Conservation (phyloP, 306 rosid genomes). For the Medicago lupulina region DNA sequence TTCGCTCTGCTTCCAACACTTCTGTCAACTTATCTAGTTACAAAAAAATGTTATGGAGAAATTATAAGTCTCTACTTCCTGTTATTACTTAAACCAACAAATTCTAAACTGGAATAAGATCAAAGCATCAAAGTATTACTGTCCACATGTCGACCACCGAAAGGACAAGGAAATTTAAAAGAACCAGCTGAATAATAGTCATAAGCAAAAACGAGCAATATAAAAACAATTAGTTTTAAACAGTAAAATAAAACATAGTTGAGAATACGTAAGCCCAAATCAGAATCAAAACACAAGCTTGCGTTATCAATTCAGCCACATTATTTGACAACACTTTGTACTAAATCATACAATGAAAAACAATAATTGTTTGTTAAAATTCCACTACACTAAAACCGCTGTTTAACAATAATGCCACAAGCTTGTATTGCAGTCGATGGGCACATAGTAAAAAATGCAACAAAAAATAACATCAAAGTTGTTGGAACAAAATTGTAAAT, state of each 20-base stretch:
- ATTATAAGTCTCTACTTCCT: constrained; percentile 2
- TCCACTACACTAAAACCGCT: not conserved
- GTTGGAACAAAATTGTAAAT: constrained; percentile 3
- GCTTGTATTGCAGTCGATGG: constrained; percentile 15
- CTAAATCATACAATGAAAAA: not conserved
- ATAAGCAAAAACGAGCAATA: constrained; percentile 18
- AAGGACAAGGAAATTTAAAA: not conserved
- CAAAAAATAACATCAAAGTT: not conserved
- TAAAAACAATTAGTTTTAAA: not conserved
- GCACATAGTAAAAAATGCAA: not conserved
- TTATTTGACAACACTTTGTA: not conserved
- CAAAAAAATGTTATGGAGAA: constrained; percentile 34
- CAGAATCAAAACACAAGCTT: constrained; percentile 4
- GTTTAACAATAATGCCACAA: not conserved
- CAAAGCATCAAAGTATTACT: constrained; percentile 11
- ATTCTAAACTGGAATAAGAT: constrained; percentile 5
- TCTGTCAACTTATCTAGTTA: constrained; percentile 81
- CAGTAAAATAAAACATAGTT: not conserved
- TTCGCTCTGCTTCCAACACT: constrained; percentile 87
- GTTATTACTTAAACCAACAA: constrained; percentile 21
- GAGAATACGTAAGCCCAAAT: constrained; percentile 23
- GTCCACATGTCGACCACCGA: constrained; percentile 7
- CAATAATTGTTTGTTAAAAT: not conserved
- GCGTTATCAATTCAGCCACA: not conserved
- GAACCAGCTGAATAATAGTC: not conserved